Evolutionary conservation across 116 monocot species (phyloP), one percentile per base, ranked within the genome.

Genomic region (Posidonia oceanica): DNA sequence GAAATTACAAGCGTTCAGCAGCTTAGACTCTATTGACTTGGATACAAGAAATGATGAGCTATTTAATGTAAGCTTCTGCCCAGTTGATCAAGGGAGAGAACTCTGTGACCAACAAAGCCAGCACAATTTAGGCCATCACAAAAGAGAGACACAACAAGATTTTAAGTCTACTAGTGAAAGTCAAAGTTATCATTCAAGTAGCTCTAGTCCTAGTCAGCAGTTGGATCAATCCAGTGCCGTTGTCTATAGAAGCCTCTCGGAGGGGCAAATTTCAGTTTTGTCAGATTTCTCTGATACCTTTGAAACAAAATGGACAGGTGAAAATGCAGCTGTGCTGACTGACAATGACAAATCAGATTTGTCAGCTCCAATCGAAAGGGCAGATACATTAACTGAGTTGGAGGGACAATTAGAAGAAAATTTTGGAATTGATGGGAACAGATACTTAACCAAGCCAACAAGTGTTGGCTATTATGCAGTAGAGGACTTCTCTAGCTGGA

Each of bases 281-380:
- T 39, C 70, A 51, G 78, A 85, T 84, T 67, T 92, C 10, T 87
- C 97, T 44, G 82, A 89, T 52, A 82, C 89, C 42, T 80, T 92
- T 64, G 92, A 92, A 73, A 87, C 85, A 36, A 89, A 80, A 64
- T 89, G 97, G 92, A 87, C 69, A 18, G 97, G 92, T 64, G 83
- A 89, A 75, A 83, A 74, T 79, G 73, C 52, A 58, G 52, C 68
- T 72, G 12, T 23, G 51, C 3, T 66, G 73, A 39, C 68, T 70
- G 75, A 83, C 59, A n/a, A 62, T 65, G 55, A 51, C 13, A 67
- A 70, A 8, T 57, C 42, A 38, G 79, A 75, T 55, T 73, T 77
- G 72, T 71, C 81, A 36, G 54, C 36, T 71, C 40, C 65, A 7
- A 39, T 61, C 36, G 85, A 85, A 37, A 63, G 69, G 52, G 18